Base-by-base conservation (phyloP, 441 rosid genomes). In the Erodium texanum region DNA sequence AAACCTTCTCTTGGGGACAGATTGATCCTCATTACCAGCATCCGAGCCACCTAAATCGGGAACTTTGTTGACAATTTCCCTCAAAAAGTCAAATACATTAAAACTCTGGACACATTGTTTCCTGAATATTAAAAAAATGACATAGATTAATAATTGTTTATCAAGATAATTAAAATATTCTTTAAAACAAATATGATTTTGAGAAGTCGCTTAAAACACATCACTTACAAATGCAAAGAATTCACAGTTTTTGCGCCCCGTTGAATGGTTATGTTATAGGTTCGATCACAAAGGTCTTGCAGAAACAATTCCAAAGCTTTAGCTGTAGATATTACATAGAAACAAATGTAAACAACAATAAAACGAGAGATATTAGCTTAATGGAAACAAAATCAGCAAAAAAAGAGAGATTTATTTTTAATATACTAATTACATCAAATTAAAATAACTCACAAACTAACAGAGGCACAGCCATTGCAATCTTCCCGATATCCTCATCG, bases 271-370 rank as follows among this genome's bases (percentile, higher is more conserved):
- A 91, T 86, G 74, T 89, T 89, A 68, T 93, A 90, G 0, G 99
- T 93, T 68, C 80, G 90, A 74, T 91, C 92, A 79, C 98, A 93
- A 45, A 93, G 97, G 82, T 93, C 98, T 90, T 93, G 97, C 73
- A 93, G 78, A 81, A 93, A 93, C 74, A 90, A 83, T 73, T 93
- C 97, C 88, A 93, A 81, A 22, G 98, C 97, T 82, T 93, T 93
- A 15, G 98, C 98, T 93, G 85, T 71, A 76, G 1, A 12, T 14
- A 50, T 27, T 71, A 70, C 18, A 70, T 70, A 45, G 32, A 75
- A 76, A 41, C 14, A 8, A 41, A 41, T 11, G 15, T 32, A 6
- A 32, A 32, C 6, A 6, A 6, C 2, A 6, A 32, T 2, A 32
- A 32, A 32, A 32, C 2, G 36, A 32, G 36, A 32, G 36, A 32